These are phyloP conservation scores for Blastobotrys americana DNA, from an alignment of 805 yeast species.

Conservation along the genomic window DNA sequence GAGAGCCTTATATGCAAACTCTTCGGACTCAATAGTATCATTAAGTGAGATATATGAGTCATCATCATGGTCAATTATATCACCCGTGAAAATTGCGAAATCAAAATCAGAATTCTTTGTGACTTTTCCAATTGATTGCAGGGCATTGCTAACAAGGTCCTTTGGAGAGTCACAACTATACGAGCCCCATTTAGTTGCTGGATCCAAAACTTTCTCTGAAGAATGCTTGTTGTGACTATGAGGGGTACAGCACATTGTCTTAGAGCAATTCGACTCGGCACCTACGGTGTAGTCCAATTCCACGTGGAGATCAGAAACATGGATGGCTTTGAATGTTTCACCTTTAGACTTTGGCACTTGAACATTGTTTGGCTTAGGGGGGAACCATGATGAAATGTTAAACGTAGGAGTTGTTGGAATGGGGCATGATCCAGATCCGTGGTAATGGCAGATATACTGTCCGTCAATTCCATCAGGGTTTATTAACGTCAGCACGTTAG, in stretches of 20 bases:
- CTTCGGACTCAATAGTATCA: constrained; percentile 49
- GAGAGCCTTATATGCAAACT: constrained; percentile 43
- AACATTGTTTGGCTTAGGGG: constrained; percentile 33
- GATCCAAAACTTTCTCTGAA: constrained; percentile 30
- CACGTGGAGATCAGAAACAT: constrained; percentile 59
- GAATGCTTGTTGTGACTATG: constrained; percentile 33
- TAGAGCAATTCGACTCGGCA: constrained; percentile 38
- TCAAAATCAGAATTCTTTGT: constrained; percentile 38
- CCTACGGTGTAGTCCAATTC: constrained; percentile 43
- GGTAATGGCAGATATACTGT: constrained; percentile 53
- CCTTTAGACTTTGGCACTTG: constrained; percentile 16
- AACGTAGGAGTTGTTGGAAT: constrained; percentile 48
- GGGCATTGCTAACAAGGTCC: constrained; percentile 49
- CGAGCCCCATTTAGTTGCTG: constrained; percentile 53
- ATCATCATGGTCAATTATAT: constrained; percentile 58
- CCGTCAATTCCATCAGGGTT: constrained; percentile 50
- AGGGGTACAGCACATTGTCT: constrained; percentile 53
- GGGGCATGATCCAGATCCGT: constrained; percentile 42
- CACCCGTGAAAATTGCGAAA: constrained; percentile 66
- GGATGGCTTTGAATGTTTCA: constrained; percentile 53
- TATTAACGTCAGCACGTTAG: constrained; percentile 44
- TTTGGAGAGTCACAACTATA: constrained; percentile 65
- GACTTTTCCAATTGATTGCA: constrained; percentile 37
- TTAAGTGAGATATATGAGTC: constrained; percentile 39
- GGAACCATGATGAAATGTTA: constrained; percentile 41